Evolutionary conservation across 352 stramenopile genomes (phyloP).

Genomic region (Thalassiosira ordinaria): DNA sequence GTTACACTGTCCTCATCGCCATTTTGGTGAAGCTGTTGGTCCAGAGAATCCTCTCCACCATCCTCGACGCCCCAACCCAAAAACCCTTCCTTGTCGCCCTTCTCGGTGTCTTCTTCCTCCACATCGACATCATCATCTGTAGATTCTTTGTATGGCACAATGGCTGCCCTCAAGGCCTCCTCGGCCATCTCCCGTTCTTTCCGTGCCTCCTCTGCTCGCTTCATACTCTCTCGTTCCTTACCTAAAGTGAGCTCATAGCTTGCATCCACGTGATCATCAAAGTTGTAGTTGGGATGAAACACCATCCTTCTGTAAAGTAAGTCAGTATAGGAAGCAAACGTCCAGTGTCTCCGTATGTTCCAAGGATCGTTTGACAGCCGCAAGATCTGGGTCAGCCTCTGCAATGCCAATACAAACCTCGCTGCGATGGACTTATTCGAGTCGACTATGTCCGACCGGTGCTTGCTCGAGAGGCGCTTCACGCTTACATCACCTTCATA

Average conservation of each 20-base stretch:
- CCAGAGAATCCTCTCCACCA: slow-evolving; percentile 37
- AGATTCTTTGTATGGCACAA: slow-evolving; percentile 62
- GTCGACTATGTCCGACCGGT: slow-evolving; percentile 55
- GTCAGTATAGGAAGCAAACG: slow-evolving; percentile 70
- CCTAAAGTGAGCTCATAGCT: slow-evolving; percentile 82
- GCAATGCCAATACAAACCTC: slow-evolving; percentile 42
- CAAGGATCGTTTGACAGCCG: slow-evolving; percentile 61
- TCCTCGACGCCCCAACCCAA: slow-evolving; percentile 65
- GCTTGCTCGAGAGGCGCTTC: slow-evolving; percentile 65
- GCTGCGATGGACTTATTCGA: slow-evolving; percentile 36
- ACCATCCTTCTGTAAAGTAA: slow-evolving; percentile 73
- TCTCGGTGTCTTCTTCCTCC: slow-evolving; percentile 58
- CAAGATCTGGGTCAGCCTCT: slow-evolving; percentile 59
- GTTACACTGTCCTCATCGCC: slow-evolving; percentile 31
- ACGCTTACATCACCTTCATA: slow-evolving; percentile 72
- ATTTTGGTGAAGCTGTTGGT: slow-evolving; percentile 26
- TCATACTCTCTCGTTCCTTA: slow-evolving; percentile 66
- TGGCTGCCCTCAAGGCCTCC: slow-evolving; percentile 72
- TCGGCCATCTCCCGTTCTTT: slow-evolving; percentile 70
- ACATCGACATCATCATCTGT: slow-evolving; percentile 47
- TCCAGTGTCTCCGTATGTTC: slow-evolving; percentile 64
- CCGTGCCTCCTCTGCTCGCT: slow-evolving; percentile 53
- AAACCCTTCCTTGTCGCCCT: slow-evolving; percentile 50
- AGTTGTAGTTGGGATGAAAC: slow-evolving; percentile 73
- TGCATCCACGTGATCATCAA: slow-evolving; percentile 73